Base-by-base conservation (phyloP, 176 grass and related monocot genomes). In the Avena sativa region DNA sequence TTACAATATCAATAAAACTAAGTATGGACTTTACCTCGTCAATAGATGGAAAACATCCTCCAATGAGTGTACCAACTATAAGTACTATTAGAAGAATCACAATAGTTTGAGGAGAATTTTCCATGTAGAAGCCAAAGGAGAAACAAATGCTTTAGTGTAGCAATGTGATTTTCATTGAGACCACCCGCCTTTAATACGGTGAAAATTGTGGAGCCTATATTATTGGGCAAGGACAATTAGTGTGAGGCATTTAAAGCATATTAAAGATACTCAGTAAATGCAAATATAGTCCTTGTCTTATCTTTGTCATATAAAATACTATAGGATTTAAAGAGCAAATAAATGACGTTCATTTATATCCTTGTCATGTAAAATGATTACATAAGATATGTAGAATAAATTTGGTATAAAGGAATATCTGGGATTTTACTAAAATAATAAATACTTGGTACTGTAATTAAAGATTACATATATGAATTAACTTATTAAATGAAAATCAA, bases 321-420 rank as follows among this genome's bases (percentile, higher is more conserved):
- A 15, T 34, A 68, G 2, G 30, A 38, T 69, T 38, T 36, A 69
- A 40, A 9, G 32, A 69, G 16, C 15, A 69, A 19, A 17, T 40
- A 19, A 69, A 69, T 69, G 66, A 40, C 8, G 15, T 69, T 8
- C 32, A 69, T 69, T 69, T 69, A 69, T 69, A 69, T 69, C 30
- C 32, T 69, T 5, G 32, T 19, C 32, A 69, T 40, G 17, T 10
- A 38, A 16, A 69, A 40, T 40, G 36, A 40, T 19, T 9, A 50
- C 49, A 50, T 17, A 36, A 68, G 65, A 67, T 67, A 34, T 67
- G 26, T 36, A 68, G 7, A 68, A 68, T 15, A 67, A 14, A 68
- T 68, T 32, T 6, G 32, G 4, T 64, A 64, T 9, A 64, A 64
- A 4, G 62, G 25, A 30, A 65, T 30, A 65, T 65, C 25, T 30